Evolutionary conservation across 2,329 filamentous ascomycete species (phyloP).

Genomic region (Colletotrichum destructivum): DNA sequence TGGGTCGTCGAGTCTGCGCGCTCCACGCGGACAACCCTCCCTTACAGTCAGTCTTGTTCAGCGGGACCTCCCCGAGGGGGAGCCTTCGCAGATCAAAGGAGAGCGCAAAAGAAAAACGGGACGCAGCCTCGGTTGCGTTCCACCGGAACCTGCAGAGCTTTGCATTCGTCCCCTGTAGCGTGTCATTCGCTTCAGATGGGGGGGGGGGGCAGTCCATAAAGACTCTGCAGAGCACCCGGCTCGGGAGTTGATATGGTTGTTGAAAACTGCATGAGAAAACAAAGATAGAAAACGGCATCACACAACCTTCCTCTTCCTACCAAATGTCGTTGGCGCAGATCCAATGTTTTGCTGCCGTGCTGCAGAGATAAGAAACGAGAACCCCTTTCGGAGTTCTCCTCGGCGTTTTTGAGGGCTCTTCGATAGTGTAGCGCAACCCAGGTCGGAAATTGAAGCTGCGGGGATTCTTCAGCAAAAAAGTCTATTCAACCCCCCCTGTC

Average conservation of each 20-base stretch:
- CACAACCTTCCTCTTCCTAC: no score
- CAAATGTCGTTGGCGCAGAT: background rate
- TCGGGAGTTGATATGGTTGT: no score
- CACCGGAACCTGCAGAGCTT: constrained; percentile 4
- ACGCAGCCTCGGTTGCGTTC: background rate
- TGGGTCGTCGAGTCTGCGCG: background rate
- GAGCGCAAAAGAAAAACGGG: no score
- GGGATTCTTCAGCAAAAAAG: constrained; percentile 25
- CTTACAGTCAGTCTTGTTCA: constrained; percentile 38
- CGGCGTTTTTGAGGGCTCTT: constrained; percentile 7
- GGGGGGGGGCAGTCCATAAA: no score
- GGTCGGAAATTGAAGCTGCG: constrained; percentile 36
- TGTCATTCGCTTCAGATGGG: background rate
- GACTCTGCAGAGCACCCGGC: no score
- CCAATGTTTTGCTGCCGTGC: no score
- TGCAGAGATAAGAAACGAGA: background rate
- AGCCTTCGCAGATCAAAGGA: constrained; percentile 23
- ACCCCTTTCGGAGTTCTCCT: constrained; percentile 23
- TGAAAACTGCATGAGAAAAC: no score
- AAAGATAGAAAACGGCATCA: no score
- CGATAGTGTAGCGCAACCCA: constrained; percentile 4
- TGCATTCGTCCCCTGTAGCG: background rate
- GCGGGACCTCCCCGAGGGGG: constrained; percentile 11
- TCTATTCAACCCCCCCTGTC: constrained; percentile 25
- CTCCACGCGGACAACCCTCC: constrained; percentile 18